Evolutionary conservation across 768 basidiomycete genomes (phyloP), one percentile per base, ranked within the genome.

Genomic region (Leccinum boreale): DNA sequence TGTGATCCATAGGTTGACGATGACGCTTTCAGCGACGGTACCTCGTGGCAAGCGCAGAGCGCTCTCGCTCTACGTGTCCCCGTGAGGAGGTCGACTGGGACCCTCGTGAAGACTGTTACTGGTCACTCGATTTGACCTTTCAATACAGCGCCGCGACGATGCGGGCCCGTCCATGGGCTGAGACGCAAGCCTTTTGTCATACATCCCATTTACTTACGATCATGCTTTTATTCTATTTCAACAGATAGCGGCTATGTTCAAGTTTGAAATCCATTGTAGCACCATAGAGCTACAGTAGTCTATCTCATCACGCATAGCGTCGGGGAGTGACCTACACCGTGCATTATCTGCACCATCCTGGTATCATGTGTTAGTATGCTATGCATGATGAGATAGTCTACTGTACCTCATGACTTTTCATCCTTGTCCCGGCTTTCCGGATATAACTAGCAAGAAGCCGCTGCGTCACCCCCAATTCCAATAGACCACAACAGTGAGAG

Each of bases 81-180:
- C 57, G 21, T 31, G 23, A 58, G 33, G 47, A 36, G 24, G 4
- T 17, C 23, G 28, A 44, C 4, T 17, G 31, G 50, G 17, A 48
- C 57, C 64, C 26, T 55, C 66, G 50, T 58, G 58, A 44, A 62
- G 66, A n/a, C 29, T 29, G 29, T 29, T 17, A 5, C 12, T 35
- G 33, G 12, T 35, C 33, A 35, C 33, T n/a, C n/a, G 31, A 31
- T 31, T 35, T 35, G 35, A 35, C 8, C 36, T 39, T 39, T 39
- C 36, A n/a, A 39, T 39, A 9, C 36, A 39, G 36, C 36, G 8
- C 4, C 36, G 3, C 36, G 36, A 39, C 36, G 36, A 39, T 1
- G 35, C 7, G 35, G 35, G 35, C 15, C 35, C 8, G 15, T 42
- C 39, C n/a, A 42, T 10, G n/a, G 39, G n/a, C 17, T 4, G 31